phyloP scores from a whole-genome alignment of 2,329 filamentous ascomycete genomes.

The Teratosphaeria nubilosa region DNA sequence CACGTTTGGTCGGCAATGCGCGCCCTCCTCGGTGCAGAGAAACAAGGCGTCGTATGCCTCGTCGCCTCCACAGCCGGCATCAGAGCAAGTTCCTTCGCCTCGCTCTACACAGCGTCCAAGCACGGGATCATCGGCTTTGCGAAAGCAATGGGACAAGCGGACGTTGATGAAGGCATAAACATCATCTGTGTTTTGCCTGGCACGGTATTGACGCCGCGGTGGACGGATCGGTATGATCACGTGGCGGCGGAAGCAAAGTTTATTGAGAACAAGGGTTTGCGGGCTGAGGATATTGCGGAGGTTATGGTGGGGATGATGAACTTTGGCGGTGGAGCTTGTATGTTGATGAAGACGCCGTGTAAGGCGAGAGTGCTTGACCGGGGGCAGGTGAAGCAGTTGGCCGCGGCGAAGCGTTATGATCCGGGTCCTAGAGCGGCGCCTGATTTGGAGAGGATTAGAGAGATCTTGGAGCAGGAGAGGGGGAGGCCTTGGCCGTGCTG shows the following conservation, averaged over 20 bases:
- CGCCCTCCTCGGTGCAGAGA: slow-evolving; percentile 20
- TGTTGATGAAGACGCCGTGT: slow-evolving; percentile 10
- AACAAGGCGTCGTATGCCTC: slow-evolving; percentile 28
- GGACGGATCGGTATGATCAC: slow-evolving; percentile 28
- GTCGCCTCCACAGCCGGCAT: slow-evolving; percentile 26
- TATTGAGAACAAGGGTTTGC: slow-evolving; percentile 7
- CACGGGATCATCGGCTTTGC: slow-evolving; percentile 32
- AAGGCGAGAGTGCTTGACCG: slow-evolving; percentile 6
- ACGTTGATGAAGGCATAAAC: slow-evolving; percentile 26
- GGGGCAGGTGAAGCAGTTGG: slow-evolving; percentile 6
- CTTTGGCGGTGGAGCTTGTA: slow-evolving; percentile 14
- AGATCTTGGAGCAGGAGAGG: neutral
- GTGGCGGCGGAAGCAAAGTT: slow-evolving; percentile 9
- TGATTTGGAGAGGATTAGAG: neutral
- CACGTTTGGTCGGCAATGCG: slow-evolving; percentile 29
- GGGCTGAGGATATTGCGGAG: slow-evolving; percentile 12
- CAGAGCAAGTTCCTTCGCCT: slow-evolving; percentile 17
- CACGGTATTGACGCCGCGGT: slow-evolving; percentile 22
- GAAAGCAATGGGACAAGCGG: slow-evolving; percentile 25
- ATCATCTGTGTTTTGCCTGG: slow-evolving; percentile 26
- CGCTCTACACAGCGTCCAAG: slow-evolving; percentile 30
- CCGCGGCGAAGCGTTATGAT: neutral
- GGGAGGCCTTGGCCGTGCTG: neutral
- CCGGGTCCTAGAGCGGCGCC: neutral
- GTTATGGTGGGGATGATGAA: slow-evolving; percentile 14